Evolutionary conservation across 129 eudicot species (phyloP), one percentile per base, ranked within the genome.

Genomic region (Helichrysum umbraculigerum): DNA sequence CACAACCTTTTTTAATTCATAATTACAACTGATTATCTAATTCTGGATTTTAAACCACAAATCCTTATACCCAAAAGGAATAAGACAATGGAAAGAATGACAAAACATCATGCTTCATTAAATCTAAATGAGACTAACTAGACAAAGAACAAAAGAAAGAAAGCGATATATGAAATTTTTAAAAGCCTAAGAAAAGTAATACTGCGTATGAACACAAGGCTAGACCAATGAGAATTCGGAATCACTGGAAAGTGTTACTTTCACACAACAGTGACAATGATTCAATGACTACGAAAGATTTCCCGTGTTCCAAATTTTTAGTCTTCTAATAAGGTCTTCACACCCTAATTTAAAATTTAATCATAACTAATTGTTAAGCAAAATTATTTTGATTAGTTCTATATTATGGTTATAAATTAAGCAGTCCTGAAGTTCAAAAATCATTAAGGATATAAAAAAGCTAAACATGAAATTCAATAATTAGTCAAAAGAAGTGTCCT

Each of bases 211-310:
- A 67, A 67, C 29, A 1, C 7, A 25, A 17, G 28, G 30, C 56
- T 39, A 21, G 4, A 39, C 72, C 72, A 67, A 67, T 67, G 52
- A 32, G 56, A 35, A 12, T 71, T 56, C 15, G 37, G 8, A 73
- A 35, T 56, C 68, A 73, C 34, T 25, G 56, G 58, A 59, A 59
- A 73, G 63, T 39, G 77, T 73, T 65, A 4, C 72, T 50, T 32
- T 35, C 66, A 20, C 39, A 47, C 20, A 76, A 20, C n/a, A 25
- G 66, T 1, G 21, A 72, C n/a, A 75, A 19, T 51, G 50, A 67
- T 61, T 65, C 66, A 50, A 66, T 64, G 71, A 64, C 41, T 75
- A 50, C 4, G 79, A 75, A 30, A 19, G 33, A 57, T 17, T 21
- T 47, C 71, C 71, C 16, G 7, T 28, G 62, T 62, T 62, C 41